phyloP scores from a whole-genome alignment of 2,329 filamentous ascomycete genomes.

The Triangularia setosa region DNA sequence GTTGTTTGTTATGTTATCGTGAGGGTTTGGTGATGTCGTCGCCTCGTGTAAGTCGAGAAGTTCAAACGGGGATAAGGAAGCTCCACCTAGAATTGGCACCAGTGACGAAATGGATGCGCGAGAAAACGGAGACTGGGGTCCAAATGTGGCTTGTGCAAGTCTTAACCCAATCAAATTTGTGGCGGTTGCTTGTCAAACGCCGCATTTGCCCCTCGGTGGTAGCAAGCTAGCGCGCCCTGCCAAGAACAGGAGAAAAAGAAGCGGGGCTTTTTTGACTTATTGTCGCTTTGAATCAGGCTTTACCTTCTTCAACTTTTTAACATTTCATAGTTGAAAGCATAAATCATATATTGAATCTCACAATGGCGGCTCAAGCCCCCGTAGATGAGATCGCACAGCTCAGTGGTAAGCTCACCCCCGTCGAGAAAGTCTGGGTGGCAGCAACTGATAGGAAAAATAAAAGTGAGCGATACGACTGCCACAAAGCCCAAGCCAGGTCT shows the following conservation, averaged over 20 bases:
- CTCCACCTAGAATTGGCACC: background rate
- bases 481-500: conserved; percentile 35
- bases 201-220: conserved; percentile 12
- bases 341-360: conserved; percentile 18
- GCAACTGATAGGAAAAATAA: background rate
- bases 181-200: conserved; percentile 6
- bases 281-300: background rate
- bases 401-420: conserved; percentile 32
- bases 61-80: background rate
- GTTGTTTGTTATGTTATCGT: conserved; percentile 9
- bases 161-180: too few relatives aligned
- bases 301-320: conserved; percentile 3
- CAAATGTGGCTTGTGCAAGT: conserved; percentile 1
- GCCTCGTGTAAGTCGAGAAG: background rate
- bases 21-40: background rate
- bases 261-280: background rate
- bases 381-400: conserved; percentile 36
- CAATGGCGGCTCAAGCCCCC: conserved; percentile 40
- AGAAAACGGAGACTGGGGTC: background rate
- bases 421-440: background rate
- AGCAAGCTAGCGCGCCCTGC: background rate
- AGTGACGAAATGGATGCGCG: conserved; percentile 17
- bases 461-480: conserved; percentile 39
- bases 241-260: background rate
- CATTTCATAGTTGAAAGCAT: background rate